Base-by-base conservation (phyloP, 2,329 filamentous ascomycete species). In the Canariomyces notabilis region DNA sequence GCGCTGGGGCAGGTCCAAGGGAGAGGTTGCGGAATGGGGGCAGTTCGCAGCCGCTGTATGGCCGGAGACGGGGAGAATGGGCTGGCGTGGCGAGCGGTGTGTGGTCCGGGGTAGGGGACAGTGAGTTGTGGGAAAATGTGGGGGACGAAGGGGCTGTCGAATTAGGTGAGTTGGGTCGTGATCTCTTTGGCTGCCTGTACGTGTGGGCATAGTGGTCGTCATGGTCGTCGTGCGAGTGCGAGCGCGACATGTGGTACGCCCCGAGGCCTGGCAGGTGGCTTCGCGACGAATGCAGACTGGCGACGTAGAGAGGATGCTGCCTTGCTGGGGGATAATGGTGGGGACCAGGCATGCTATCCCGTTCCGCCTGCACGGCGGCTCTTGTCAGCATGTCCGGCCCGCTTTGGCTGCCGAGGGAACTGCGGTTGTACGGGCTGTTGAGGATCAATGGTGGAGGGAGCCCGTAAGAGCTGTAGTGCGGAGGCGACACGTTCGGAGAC, bases 41-140 rank as follows among this genome's bases (percentile, higher is more conserved):
- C 44, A 97, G 75, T 65, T 96, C 90, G 58, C 73, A 70, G 44
- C 91, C 82, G 55, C 73, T 79, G 61, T 87, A 85, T 3, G 91
- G 88, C 50, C 90, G 80, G 57, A 98, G 76, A 35, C 93, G 87
- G 42, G 93, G 93, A 15, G 90, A 96, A 67, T 97, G 93, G 35
- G 90, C 91, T 4, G 91, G 91, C 5, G 91, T 98, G 21, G 90
- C 91, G 46, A 97, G 82, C n/a, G 91, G 91, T n/a, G 93, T 97
- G 72, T 96, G 90, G 62, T 97, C 91, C 9, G 91, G 93, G 2
- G 91, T 98, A 4, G 91, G 93, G 8, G 91, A 97, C 37, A 91
- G 78, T 9, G 91, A 96, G 67, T 95, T 89, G 69, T 96, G 89
- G 2, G 91, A 96, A 66, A 96, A 95, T 3, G 90, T 96, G 20